Evolutionary conservation across 306 rosid species (phyloP).

Genomic region (Rosa rugosa): DNA sequence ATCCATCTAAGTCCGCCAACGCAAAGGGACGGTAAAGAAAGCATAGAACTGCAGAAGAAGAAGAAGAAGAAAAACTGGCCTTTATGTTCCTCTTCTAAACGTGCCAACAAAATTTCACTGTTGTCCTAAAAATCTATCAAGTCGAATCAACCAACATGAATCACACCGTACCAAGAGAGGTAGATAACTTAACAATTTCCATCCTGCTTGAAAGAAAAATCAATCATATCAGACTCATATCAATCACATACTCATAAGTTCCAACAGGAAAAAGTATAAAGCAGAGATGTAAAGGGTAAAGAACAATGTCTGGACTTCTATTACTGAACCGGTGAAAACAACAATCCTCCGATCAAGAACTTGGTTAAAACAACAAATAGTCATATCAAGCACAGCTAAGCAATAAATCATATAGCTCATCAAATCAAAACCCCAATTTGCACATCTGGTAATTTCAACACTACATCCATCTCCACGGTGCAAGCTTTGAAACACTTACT

Average conservation of each 20-base stretch:
- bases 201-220: constrained; percentile 33
- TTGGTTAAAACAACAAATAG: neutral
- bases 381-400: neutral
- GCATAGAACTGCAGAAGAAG: constrained; percentile 35
- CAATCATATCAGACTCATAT: constrained; percentile 1
- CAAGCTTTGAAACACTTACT: neutral
- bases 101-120: constrained; percentile 24
- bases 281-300: neutral
- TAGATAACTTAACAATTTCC: constrained; percentile 23
- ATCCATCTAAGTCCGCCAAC: constrained; percentile 58
- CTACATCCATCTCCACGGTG: neutral
- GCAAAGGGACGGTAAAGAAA: constrained; percentile 31
- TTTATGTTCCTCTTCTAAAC: constrained; percentile 26
- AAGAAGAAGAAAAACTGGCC: constrained; percentile 7
- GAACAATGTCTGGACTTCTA: neutral
- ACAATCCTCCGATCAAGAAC: neutral
- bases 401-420: neutral
- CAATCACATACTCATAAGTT: neutral
- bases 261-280: neutral
- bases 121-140: constrained; percentile 10
- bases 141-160: constrained; percentile 17
- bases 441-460: neutral
- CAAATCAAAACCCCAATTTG: neutral
- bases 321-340: neutral
- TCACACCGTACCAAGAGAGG: constrained; percentile 23